Evolutionary conservation across 345 rosid species (phyloP), one percentile per base, ranked within the genome.

Genomic region (Geranium rotundifolium): DNA sequence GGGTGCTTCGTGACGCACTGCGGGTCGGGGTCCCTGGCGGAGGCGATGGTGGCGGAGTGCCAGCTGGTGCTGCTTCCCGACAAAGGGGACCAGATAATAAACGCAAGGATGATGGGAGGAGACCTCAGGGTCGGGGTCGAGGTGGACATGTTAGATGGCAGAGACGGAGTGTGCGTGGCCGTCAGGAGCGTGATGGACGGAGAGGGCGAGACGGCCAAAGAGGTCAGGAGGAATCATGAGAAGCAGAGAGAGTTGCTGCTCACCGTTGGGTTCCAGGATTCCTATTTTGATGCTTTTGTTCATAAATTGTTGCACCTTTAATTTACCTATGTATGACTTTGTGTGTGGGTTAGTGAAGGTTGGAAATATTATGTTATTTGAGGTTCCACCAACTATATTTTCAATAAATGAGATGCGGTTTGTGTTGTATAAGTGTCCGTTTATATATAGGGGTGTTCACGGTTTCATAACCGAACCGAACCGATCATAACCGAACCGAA

Each of bases 1-100:
- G 80, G 82, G 27, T 79, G 82, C 63, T 82, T 82, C 41, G 64
- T 82, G 27, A 76, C 80, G 5, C 80, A 79, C 12, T 79, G 80
- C 30, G 82, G 86, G 29, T 72, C 61, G 1, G 73, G 80, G 1
- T 82, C 76, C 0, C n/a, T 79, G 6, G 54, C 61, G 1, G 77
- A 82, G 8, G 75, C 81, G 0, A 14, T 77, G 65, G 54, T 65
- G 5, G 77, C 37, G 30, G 34, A 68, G 12, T 80, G 87, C 58
- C 80, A 73, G 31, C 7, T 82, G 20, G 80, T 77, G 27, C 19
- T 79, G 30, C 9, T 82, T 41, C 86, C 82, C 0, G 60, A 77
- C 2, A 29, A 12, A 0, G 78, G 79, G 8, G 81, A 82, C 55
- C 82, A 82, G 61, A 54, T 79, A 19, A 63, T 80, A 12, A 77